Base-by-base conservation (phyloP, 1,284 basidiomycete species). In the Sporisorium graminicola region DNA sequence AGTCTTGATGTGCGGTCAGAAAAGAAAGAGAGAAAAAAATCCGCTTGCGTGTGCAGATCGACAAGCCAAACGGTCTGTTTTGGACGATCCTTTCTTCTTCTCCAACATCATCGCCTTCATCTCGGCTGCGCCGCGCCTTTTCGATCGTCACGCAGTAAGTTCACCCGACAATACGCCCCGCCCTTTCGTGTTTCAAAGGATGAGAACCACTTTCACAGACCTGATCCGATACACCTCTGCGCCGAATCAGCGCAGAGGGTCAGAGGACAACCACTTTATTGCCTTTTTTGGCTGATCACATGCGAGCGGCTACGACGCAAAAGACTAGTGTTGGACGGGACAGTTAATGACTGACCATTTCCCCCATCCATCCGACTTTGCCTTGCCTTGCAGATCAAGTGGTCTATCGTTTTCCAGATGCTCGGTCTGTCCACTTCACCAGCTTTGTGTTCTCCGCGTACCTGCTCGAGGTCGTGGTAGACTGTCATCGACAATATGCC, bases 181-280 rank as follows among this genome's bases (percentile, higher is more conserved):
- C 22, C 31, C 47, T 33, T 51, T 22, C 49, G 54, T 57, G 59
- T 57, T 59, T 69, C 51, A 55, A 40, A 76, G 50, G 74, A 76
- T 76, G 74, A 76, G 16, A 75, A 63, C 53, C 44, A 71, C 60
- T 72, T 71, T 71, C 74, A 76, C 74, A 76, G 74, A 76, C 74
- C 74, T 76, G 74, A 76, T 76, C 74, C 74, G 74, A 76, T 58
- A 71, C 46, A 71, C 49, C 67, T 65, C 56, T 64, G 40, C 10
- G 56, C 58, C 63, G 66, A 74, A 74, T 74, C 72, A 69, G 58
- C 61, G 46, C 40, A 58, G 65, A 65, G 73, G 67, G 73, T 75
- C 66, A 66, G 73, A 75, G 73, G 73, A 75, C 66, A 75, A 75
- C 59, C 66, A 70, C 55, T 66, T 62, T 66, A 75, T 75, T 75